These are phyloP conservation scores for Strobilomyces echinocephalus DNA, from an alignment of 768 basidiomycete genomes.

Conservation along the genomic window DNA sequence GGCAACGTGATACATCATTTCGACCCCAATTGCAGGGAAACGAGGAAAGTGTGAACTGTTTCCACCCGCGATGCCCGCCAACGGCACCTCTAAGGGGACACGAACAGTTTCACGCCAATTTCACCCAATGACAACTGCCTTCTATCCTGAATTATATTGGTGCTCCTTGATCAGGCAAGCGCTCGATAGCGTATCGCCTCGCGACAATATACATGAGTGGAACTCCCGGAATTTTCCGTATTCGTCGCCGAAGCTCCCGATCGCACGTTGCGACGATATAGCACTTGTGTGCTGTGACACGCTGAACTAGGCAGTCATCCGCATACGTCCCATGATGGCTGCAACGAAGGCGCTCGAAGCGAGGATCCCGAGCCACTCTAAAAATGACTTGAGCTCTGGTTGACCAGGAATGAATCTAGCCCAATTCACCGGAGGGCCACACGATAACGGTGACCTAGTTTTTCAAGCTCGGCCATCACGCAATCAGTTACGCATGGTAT, in stretches of 20 bases:
- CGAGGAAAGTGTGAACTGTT: background rate
- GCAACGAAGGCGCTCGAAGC: conserved; percentile 92
- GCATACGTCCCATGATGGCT: conserved; percentile 97
- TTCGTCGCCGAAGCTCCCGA: conserved; percentile 84
- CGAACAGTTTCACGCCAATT: background rate
- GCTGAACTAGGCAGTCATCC: conserved; percentile 96
- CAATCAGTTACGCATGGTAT: conserved; percentile 99
- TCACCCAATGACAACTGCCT: background rate
- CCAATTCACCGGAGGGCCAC: conserved; percentile 80
- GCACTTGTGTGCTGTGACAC: conserved; percentile 91
- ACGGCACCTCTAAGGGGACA: too few species aligned
- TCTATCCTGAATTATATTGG: conserved; percentile 39
- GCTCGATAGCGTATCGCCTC: conserved; percentile 88
- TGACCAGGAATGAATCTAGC: background rate
- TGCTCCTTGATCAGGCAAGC: conserved; percentile 90
- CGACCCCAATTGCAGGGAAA: background rate
- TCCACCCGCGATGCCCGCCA: background rate
- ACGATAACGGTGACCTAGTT: conserved; percentile 92
- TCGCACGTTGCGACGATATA: conserved; percentile 98
- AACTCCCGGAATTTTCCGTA: conserved; percentile 89
- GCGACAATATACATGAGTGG: conserved; percentile 97
- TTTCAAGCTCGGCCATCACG: conserved; percentile 97
- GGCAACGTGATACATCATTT: background rate
- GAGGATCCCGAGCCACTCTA: conserved; percentile 95
- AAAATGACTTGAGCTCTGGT: conserved; percentile 9